Base-by-base conservation (phyloP, 306 rosid genomes). In the Acacia acuminata region DNA sequence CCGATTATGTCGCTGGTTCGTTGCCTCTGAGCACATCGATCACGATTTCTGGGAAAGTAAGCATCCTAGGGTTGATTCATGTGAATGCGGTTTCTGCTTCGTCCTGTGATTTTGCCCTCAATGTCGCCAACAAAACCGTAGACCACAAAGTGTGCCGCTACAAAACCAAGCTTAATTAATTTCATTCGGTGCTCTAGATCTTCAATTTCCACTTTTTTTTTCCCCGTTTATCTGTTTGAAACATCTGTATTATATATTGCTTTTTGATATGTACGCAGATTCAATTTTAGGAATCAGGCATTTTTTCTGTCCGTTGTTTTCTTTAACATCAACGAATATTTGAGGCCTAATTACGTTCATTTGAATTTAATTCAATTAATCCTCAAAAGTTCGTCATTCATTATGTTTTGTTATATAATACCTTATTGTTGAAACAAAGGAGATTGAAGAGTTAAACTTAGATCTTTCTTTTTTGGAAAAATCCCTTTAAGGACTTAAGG, bases 51-150 rank as follows among this genome's bases (percentile, higher is more conserved):
- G 95, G 97, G 0, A 71, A 73, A 72, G 92, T 86, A 2, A 73
- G 0, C 7, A 22, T 93, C 7, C 45, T 94, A 47, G 89, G 94
- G 3, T 30, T 91, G 13, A 70, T 91, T 43, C 88, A 78, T 40
- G 5, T 95, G 58, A 81, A 84, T 44, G 88, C 67, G 16, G 79
- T 65, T 15, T 47, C 95, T 0, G 50, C 86, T 0, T 19, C 92
- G 2, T 81, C 94, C 22, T 95, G 98, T 85, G 89, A 93, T 81
- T 75, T 90, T 81, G n/a, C 0, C 6, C 0, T 95, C 55, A 12
- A 30, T 67, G 5, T 84, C 67, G n/a, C 85, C 47, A 76, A 20
- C 1, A 58, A 44, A 10, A 80, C 66, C 4, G 6, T 88, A 25
- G 75, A 19, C n/a, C 73, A 85, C 40, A 83, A 83, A 15, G 13